Evolutionary conservation across 2,329 filamentous ascomycete species (phyloP), one percentile per base, ranked within the genome.

Genomic region (Zasmidium angulare): DNA sequence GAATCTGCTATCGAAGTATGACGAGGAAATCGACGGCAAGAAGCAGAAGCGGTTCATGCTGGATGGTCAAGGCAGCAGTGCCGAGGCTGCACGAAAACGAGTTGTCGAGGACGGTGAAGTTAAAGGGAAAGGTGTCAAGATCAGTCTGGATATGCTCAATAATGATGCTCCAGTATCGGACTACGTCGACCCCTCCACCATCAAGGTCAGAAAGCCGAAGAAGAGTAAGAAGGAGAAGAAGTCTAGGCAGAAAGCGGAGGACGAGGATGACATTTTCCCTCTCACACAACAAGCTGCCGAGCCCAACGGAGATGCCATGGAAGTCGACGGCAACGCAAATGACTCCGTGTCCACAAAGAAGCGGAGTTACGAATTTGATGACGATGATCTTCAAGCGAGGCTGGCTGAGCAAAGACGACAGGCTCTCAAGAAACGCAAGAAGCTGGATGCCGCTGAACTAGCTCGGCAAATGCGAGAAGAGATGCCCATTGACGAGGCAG

Each of bases 131-230:
- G 81, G 84, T 56, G 86, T 91, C 58, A 84, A 83, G 49, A 84
- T 97, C 67, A 93, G 84, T 68, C 82, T 99, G 2, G 93, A 97
- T 68, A 83, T 92, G 50, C 66, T 79, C 53, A 73, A 82, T 72
- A 84, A 87, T 19, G 86, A 90, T 47, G 81, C 84, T 9, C 87
- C 87, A 1, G 79, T 84, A 17, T 96, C 93, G 19, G 95, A 99
- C 74, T 99, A 99, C 73, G 81, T 96, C 64, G 91, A 96, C 62
- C 78, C 88, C 17, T 90, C 89, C 1, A 89, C 95, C 67, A 85
- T 97, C 70, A 99, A 97, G 75, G 84, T 98, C 63, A 96, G 92
- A 78, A 99, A 96, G 74, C 88, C 91, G 0, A 97, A 96, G 77
- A 97, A 89, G 77, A 82, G 87, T 76, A 79, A 77, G 64, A 95